Evolutionary conservation across 2,329 filamentous ascomycete species (phyloP).

Genomic region (Monilinia vaccinii-corymbosi): DNA sequence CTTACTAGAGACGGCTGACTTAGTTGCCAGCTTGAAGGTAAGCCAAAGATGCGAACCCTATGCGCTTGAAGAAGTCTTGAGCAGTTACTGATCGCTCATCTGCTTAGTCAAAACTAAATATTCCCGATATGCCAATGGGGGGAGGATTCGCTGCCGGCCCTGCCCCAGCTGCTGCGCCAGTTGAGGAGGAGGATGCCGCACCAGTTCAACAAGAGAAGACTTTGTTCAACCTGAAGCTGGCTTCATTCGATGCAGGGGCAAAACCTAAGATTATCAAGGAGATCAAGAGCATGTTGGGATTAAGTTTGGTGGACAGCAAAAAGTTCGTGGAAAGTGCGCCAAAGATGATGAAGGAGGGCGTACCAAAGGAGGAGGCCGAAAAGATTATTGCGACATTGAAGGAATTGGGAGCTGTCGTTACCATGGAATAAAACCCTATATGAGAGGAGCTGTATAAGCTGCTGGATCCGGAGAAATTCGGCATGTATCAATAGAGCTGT

Average conservation of each 20-base stretch:
- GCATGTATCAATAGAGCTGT: constrained; percentile 29
- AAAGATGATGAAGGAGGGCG: constrained; percentile 98
- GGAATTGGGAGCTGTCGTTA: constrained; percentile 78
- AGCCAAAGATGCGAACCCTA: constrained; percentile 8
- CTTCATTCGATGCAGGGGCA: constrained; percentile 74
- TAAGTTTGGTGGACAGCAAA: constrained; percentile 98
- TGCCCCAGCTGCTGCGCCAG: constrained; percentile 50
- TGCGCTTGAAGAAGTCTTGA: not conserved
- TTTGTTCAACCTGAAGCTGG: constrained; percentile 91
- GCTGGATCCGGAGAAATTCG: constrained; percentile 15
- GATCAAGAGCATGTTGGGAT: constrained; percentile 88
- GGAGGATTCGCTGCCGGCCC: constrained; percentile 72
- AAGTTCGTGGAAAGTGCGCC: constrained; percentile 99
- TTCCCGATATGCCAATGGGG: constrained; percentile 92
- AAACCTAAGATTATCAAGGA: constrained; percentile 99
- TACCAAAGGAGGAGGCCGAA: constrained; percentile 97
- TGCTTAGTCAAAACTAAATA: constrained; percentile 78
- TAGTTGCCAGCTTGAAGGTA: constrained; percentile 94
- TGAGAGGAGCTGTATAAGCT: constrained; percentile 17
- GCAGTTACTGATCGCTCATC: constrained; percentile 15
- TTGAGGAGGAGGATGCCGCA: constrained; percentile 78
- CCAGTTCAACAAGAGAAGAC: constrained; percentile 91
- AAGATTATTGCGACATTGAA: constrained; percentile 97
- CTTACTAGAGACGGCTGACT: constrained; percentile 89
- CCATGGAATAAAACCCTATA: constrained; percentile 76